A percentile compares a stretch with the other conserved stretches of the same genome.
phyloP scores from a whole-genome alignment of 2,329 filamentous ascomycete genomes.

The Chalaropsis ovoidea region DNA sequence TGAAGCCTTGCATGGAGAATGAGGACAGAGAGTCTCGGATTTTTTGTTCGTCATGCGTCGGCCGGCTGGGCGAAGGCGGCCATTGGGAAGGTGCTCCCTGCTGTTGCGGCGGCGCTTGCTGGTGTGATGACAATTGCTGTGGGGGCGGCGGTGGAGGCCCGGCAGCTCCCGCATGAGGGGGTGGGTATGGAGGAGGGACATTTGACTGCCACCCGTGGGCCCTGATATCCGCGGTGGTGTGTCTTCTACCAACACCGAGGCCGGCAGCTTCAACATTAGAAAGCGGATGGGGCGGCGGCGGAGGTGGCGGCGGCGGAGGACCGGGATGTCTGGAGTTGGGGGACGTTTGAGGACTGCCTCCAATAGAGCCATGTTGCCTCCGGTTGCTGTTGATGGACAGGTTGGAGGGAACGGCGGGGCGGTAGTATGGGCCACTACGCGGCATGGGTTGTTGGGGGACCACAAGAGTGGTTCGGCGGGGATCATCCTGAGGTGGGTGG shows the following conservation, averaged over 20 bases:
- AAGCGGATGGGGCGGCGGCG: constrained; percentile 54
- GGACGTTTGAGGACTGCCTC: constrained; percentile 60
- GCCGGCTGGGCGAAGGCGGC: constrained; percentile 46
- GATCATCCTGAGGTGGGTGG: constrained; percentile 79
- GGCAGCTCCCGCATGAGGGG: constrained; percentile 21
- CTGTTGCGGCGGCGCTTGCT: not conserved
- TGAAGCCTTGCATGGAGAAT: constrained; percentile 42
- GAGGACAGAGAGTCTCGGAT: constrained; percentile 47
- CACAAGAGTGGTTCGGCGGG: constrained; percentile 59
- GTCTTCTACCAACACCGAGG: constrained; percentile 59
- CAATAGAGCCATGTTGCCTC: constrained; percentile 79
- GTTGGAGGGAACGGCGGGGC: constrained; percentile 71
- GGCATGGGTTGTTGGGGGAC: constrained; percentile 40
- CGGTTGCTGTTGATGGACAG: constrained; percentile 59
- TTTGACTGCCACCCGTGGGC: constrained; percentile 50
- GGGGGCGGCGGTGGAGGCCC: constrained; percentile 53
- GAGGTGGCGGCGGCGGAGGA: constrained; percentile 53
- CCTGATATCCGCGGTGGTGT: constrained; percentile 92
- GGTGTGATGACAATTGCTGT: constrained; percentile 40
- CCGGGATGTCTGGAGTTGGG: constrained; percentile 46
- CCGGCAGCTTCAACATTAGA: constrained; percentile 53
- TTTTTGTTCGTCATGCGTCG: constrained; percentile 44
- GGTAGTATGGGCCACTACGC: constrained; percentile 51
- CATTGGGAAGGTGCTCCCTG: constrained; percentile 44
- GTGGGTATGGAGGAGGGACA: constrained; percentile 38